phyloP scores from a whole-genome alignment of 1,284 basidiomycete species.

The Pseudozyma tsukubaensis region DNA sequence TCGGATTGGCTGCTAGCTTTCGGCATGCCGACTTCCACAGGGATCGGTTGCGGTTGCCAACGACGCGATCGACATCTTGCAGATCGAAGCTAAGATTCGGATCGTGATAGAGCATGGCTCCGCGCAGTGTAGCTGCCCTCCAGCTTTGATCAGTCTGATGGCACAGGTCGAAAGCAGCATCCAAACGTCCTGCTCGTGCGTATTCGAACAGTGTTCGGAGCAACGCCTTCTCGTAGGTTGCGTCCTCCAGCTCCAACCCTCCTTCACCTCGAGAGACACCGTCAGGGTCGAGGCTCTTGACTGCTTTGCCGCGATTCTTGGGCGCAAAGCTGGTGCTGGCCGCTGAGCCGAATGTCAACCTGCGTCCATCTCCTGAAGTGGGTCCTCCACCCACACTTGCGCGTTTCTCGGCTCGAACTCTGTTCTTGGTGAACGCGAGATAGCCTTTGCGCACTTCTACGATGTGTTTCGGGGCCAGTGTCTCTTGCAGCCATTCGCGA shows the following conservation, averaged over 20 bases:
- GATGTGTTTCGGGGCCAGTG: slow-evolving; percentile 51
- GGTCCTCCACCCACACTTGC: slow-evolving; percentile 30
- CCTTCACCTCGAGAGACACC: slow-evolving; percentile 58
- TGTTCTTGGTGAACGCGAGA: slow-evolving; percentile 65
- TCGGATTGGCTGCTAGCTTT: slow-evolving; percentile 68
- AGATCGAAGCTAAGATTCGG: slow-evolving; percentile 38
- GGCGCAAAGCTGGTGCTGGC: slow-evolving; percentile 42
- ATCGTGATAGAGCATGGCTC: slow-evolving; percentile 72
- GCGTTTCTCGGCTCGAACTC: slow-evolving; percentile 60
- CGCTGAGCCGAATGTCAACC: slow-evolving; percentile 39
- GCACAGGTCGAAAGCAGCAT: slow-evolving; percentile 85
- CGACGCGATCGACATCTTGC: slow-evolving; percentile 48
- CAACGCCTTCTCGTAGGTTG: slow-evolving; percentile 80
- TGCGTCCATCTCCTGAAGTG: slow-evolving; percentile 23
- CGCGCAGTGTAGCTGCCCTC: slow-evolving; percentile 86
- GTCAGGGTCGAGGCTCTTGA: slow-evolving; percentile 64
- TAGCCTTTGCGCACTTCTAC: slow-evolving; percentile 68
- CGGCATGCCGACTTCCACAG: slow-evolving; percentile 65
- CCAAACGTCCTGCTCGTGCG: slow-evolving; percentile 82
- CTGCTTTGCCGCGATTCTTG: slow-evolving; percentile 50
- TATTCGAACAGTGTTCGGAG: slow-evolving; percentile 81
- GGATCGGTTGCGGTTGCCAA: slow-evolving; percentile 63
- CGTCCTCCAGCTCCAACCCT: slow-evolving; percentile 60
- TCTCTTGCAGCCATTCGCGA: slow-evolving; percentile 66
- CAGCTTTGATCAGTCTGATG: slow-evolving; percentile 87